These are phyloP conservation scores for Diplodia scrobiculata DNA, from an alignment of 2,329 filamentous ascomycete genomes.

Conservation along the genomic window DNA sequence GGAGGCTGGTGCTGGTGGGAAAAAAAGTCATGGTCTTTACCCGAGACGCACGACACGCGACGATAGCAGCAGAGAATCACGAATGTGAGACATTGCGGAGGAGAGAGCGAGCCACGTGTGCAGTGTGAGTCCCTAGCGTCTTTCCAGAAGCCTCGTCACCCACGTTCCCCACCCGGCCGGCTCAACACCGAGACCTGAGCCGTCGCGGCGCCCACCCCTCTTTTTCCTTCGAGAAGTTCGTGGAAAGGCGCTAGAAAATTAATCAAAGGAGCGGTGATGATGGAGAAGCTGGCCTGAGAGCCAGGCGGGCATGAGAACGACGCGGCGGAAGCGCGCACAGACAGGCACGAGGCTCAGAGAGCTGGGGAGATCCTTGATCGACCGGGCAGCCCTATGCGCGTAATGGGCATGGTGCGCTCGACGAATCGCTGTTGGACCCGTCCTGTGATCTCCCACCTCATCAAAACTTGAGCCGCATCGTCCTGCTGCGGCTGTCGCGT, in stretches of 20 bases:
- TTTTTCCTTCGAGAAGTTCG: slow-evolving; percentile 7
- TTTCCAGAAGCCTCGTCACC: slow-evolving; percentile 21
- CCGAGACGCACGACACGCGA: not conserved
- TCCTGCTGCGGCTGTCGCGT: not conserved
- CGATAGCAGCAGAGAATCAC: not conserved
- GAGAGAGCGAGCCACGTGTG: slow-evolving; percentile 15
- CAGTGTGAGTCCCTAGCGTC: not conserved
- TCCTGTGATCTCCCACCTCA: slow-evolving; percentile 6
- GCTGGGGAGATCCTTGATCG: slow-evolving; percentile 24
- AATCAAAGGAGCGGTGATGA: slow-evolving; percentile 25
- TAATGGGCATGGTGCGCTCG: slow-evolving; percentile 21
- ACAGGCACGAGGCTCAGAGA: slow-evolving; percentile 19
- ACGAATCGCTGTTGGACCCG: slow-evolving; percentile 1
- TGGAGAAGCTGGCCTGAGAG: slow-evolving; percentile 10
- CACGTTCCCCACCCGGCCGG: slow-evolving; percentile 17
- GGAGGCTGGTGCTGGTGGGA: not conserved
- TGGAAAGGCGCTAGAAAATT: slow-evolving; percentile 12
- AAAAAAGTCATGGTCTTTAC: not conserved
- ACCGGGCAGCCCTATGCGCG: slow-evolving; percentile 19
- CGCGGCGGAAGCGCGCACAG: slow-evolving; percentile 10
- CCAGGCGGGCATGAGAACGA: slow-evolving; percentile 8
- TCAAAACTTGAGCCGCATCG: slow-evolving; percentile 12
- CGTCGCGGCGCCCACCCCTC: not conserved
- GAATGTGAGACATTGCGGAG: slow-evolving; percentile 17
- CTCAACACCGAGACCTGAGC: not conserved